Percentiles rank a stretch among this genome's conserved stretches.
Evolutionary conservation across 208 protist genomes (phyloP).

Genomic region (Wallacemonas sp.): DNA sequence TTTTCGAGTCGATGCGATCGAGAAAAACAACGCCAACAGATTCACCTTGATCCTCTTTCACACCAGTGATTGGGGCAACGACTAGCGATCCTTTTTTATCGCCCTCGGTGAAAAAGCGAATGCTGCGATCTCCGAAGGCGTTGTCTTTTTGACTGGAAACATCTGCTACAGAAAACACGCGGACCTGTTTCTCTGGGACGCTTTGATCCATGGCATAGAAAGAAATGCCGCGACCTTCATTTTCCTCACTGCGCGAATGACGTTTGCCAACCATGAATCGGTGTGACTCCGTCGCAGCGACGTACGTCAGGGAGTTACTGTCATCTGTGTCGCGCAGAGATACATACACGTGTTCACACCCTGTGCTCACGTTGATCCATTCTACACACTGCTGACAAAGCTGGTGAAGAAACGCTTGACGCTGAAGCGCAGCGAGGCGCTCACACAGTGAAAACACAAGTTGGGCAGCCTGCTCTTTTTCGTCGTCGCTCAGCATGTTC

Average conservation of each 20-base stretch:
- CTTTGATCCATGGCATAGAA: slow-evolving; percentile 26
- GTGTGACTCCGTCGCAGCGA: slow-evolving; percentile 40
- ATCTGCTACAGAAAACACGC: slow-evolving; percentile 25
- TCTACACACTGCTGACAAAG: slow-evolving; percentile 56
- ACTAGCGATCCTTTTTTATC: slow-evolving; percentile 36
- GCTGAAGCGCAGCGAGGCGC: slow-evolving; percentile 16
- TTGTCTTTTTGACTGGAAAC: slow-evolving; percentile 15
- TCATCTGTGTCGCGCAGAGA: slow-evolving; percentile 21
- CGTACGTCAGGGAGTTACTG: slow-evolving; percentile 24
- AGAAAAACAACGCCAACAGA: slow-evolving; percentile 50
- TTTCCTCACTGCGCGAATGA: slow-evolving; percentile 27
- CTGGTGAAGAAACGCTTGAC: slow-evolving; percentile 20
- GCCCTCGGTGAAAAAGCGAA: slow-evolving; percentile 29
- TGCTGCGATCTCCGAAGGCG: slow-evolving; percentile 16
- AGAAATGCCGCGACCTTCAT: slow-evolving; percentile 27
- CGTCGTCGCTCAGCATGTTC: slow-evolving; percentile 17
- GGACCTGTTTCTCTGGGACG: slow-evolving; percentile 1
- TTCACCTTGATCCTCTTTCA: slow-evolving; percentile 13
- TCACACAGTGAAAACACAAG: slow-evolving; percentile 29
- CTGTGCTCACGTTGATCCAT: slow-evolving; percentile 44
- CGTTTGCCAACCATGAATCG: slow-evolving; percentile 40
- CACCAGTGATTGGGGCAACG: slow-evolving; percentile 31
- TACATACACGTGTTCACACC: slow-evolving; percentile 41
- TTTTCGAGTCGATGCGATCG: slow-evolving; percentile 39
- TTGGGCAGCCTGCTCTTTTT: slow-evolving; percentile 19